phyloP scores from a whole-genome alignment of 176 grass and related monocot genomes.

The Phyllostachys edulis region DNA sequence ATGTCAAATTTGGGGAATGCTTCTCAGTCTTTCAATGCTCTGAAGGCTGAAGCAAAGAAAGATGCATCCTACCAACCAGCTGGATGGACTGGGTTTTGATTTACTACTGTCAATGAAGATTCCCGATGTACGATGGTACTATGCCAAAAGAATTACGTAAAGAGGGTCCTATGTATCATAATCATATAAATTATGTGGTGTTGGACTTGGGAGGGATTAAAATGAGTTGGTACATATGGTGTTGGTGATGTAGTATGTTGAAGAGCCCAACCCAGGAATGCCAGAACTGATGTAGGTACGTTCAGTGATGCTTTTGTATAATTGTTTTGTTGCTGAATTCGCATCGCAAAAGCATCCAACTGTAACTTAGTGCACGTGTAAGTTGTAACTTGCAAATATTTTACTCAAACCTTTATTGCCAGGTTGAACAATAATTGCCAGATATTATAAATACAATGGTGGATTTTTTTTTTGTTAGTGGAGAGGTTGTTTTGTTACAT shows the following conservation, averaged over 20 bases:
- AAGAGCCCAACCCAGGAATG: background rate
- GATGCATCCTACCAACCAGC: constrained; percentile 61
- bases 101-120: background rate
- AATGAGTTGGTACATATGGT: constrained; percentile 28
- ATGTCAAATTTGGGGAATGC: constrained; percentile 28
- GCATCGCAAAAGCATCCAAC: too few species aligned
- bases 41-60: constrained; percentile 50
- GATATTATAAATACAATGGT: too few species aligned
- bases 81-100: constrained; percentile 94
- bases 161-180: constrained; percentile 24
- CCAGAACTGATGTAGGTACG: constrained; percentile 23
- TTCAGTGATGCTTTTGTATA: constrained; percentile 24
- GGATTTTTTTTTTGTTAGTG: too few species aligned
- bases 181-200: constrained; percentile 17
- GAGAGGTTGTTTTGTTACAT: too few species aligned
- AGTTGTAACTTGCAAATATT: too few species aligned
- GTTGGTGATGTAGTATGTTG: background rate
- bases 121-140: constrained; percentile 14
- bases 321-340: background rate
- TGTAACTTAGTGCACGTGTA: too few species aligned
- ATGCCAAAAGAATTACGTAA: constrained; percentile 4
- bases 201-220: background rate
- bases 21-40: constrained; percentile 26
- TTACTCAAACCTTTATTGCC: too few species aligned
- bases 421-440: too few species aligned